Evolutionary conservation across 2,329 filamentous ascomycete species (phyloP).

Genomic region (Lasiodiplodia gonubiensis): DNA sequence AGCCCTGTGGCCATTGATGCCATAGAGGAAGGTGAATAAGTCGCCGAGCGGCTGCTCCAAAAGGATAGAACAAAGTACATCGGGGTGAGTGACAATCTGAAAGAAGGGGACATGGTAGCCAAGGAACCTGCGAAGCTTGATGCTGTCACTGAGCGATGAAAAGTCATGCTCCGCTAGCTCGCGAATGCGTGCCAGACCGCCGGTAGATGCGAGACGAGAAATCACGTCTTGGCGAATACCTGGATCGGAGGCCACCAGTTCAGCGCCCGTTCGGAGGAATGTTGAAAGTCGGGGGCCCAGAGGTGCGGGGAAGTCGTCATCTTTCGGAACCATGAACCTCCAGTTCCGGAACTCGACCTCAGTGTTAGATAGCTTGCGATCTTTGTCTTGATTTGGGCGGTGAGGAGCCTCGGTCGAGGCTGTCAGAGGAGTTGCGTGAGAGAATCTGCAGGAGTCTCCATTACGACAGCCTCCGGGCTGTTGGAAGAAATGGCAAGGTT

Average conservation of each 20-base stretch:
- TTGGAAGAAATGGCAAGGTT: not conserved
- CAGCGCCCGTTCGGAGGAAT: slow-evolving; percentile 14
- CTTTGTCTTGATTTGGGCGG: not conserved
- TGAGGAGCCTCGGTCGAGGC: not conserved
- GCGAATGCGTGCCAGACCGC: slow-evolving; percentile 32
- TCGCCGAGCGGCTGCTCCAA: slow-evolving; percentile 43
- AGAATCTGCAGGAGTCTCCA: slow-evolving; percentile 7
- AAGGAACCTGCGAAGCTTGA: slow-evolving; percentile 4
- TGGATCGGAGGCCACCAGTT: slow-evolving; percentile 7
- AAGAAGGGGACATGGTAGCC: slow-evolving; percentile 32
- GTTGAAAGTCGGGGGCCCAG: not conserved
- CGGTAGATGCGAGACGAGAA: slow-evolving; percentile 32
- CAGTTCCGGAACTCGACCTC: slow-evolving; percentile 20
- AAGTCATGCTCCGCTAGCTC: slow-evolving; percentile 30
- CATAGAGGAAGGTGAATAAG: slow-evolving; percentile 45
- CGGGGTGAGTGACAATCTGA: slow-evolving; percentile 41
- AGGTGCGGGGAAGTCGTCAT: not conserved
- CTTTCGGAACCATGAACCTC: slow-evolving; percentile 13
- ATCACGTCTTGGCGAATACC: slow-evolving; percentile 32
- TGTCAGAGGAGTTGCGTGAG: not conserved
- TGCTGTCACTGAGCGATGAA: not conserved
- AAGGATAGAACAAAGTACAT: slow-evolving; percentile 43
- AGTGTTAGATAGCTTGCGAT: not conserved
- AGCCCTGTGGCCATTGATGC: slow-evolving; percentile 39
- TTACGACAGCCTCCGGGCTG: slow-evolving; percentile 2